These are phyloP conservation scores for Schizosaccharomyces versatilis DNA, from an alignment of 1,139 yeast species.

Conservation along the genomic window DNA sequence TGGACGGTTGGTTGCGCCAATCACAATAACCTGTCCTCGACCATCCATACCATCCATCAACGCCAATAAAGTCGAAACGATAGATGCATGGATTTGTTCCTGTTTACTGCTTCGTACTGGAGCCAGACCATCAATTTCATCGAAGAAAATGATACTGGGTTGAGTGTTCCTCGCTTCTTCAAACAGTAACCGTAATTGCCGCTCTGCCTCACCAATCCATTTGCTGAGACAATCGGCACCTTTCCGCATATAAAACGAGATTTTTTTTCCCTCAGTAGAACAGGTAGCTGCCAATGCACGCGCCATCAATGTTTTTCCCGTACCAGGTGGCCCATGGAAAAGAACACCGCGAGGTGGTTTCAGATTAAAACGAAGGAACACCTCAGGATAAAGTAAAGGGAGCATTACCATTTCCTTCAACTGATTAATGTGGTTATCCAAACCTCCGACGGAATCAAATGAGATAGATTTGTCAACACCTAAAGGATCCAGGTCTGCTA, in stretches of 20 bases:
- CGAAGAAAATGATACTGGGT: slow-evolving; percentile 86
- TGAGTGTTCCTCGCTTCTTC: slow-evolving; percentile 94
- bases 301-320: slow-evolving; percentile 96
- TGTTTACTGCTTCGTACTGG: slow-evolving; percentile 94
- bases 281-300: slow-evolving; percentile 91
- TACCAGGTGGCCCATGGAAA: slow-evolving; percentile 98
- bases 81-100: slow-evolving; percentile 94
- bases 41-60: slow-evolving; percentile 99
- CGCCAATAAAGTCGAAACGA: slow-evolving; percentile 81
- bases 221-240: slow-evolving; percentile 95
- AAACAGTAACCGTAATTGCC: slow-evolving; percentile 69
- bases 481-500: slow-evolving; percentile 85
- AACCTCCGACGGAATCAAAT: slow-evolving; percentile 77
- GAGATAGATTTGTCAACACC: slow-evolving; percentile 88
- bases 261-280: slow-evolving; percentile 56
- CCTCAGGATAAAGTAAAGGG: slow-evolving; percentile 81
- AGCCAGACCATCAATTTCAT: slow-evolving; percentile 93
- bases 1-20: slow-evolving; percentile 95
- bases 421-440: slow-evolving; percentile 67
- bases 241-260: slow-evolving; percentile 92
- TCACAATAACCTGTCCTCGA: slow-evolving; percentile 86
- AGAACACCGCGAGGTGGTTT: slow-evolving; percentile 96
- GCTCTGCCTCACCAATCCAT: slow-evolving; percentile 98
- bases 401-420: slow-evolving; percentile 91
- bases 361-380: slow-evolving; percentile 69